Evolutionary conservation across 2,329 filamentous ascomycete species (phyloP), one percentile per base, ranked within the genome.

Genomic region (Mollisia scopiformis): DNA sequence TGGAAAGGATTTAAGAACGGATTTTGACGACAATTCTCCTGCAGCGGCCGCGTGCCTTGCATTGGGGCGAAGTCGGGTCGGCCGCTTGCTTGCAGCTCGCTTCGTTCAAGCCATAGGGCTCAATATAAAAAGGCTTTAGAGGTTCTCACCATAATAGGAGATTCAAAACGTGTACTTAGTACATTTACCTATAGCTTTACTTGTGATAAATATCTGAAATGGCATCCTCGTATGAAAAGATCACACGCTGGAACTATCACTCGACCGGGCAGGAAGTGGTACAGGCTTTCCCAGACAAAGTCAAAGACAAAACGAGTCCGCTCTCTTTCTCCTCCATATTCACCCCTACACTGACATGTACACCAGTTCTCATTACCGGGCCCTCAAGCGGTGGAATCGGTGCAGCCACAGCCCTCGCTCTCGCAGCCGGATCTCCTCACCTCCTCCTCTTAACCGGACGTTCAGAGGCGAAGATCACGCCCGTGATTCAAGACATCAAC

Each of bases 331-430:
- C 13, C 25, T 27, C 11, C 14, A 25, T 8, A 2, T 33, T 11
- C 6, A 1, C 21, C 6, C 16, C 25, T 27, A 33, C 30, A 30
- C 43, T 59, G 31, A 58, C n/a, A 50, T 7, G n/a, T 11, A 14
- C 76, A 0, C 14, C 6, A 10, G 58, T 68, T 23, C 39, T 65
- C 43, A 57, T 68, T 28, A 69, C 66, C 10, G 61, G 62, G 3
- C 55, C 65, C 3, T 52, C 39, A 11, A 2, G 6, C 0, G 43
- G 47, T 14, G 54, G 61, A n/a, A 55, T 68, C 23, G 65, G 66
- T 10, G 61, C 59, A 6, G 41, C 62, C 54, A 64, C 62, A 16
- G 59, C 60, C 13, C 39, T 63, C 46, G 39, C 54, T 16, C 47
- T 72, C 54, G 66, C 71, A 11, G 49, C 63, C 19, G 66, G 64